phyloP scores from a whole-genome alignment of 2,329 filamentous ascomycete species.

The Davidsoniella neocaledoniae region DNA sequence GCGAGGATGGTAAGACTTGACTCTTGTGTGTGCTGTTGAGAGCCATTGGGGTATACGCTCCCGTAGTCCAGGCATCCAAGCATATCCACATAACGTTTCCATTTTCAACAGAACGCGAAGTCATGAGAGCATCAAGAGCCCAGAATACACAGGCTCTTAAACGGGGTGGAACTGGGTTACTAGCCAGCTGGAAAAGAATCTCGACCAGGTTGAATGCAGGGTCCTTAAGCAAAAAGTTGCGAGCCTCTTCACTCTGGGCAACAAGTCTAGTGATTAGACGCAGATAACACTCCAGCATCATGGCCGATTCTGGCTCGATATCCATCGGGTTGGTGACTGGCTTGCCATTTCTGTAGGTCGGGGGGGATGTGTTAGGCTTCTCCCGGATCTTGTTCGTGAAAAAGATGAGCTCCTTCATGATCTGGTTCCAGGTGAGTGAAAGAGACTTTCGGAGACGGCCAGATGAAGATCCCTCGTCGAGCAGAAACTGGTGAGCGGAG shows the following conservation, averaged over 20 bases:
- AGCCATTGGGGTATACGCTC: slow-evolving; percentile 27
- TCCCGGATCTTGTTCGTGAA: slow-evolving; percentile 68
- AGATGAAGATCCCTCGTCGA: slow-evolving; percentile 59
- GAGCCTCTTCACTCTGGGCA: slow-evolving; percentile 52
- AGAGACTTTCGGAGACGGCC: slow-evolving; percentile 68
- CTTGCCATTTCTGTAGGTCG: slow-evolving; percentile 39
- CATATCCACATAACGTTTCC: slow-evolving; percentile 63
- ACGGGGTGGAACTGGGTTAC: slow-evolving; percentile 57
- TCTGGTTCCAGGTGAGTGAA: slow-evolving; percentile 82
- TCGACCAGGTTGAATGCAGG: slow-evolving; percentile 52
- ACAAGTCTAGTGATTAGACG: slow-evolving; percentile 72
- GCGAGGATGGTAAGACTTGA: slow-evolving; percentile 13
- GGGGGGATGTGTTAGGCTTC: slow-evolving; percentile 33
- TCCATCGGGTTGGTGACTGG: slow-evolving; percentile 52
- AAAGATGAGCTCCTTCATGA: slow-evolving; percentile 76
- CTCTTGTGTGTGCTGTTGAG: slow-evolving; percentile 14
- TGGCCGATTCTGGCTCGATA: slow-evolving; percentile 75
- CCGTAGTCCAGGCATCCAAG: slow-evolving; percentile 65
- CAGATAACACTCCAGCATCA: slow-evolving; percentile 92
- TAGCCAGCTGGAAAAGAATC: slow-evolving; percentile 62
- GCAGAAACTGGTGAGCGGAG: slow-evolving; percentile 71
- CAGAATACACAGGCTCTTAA: slow-evolving; percentile 73
- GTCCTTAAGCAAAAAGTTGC: slow-evolving; percentile 54
- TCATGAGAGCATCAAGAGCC: slow-evolving; percentile 58
- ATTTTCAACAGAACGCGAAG: slow-evolving; percentile 50